These are phyloP conservation scores for Cercospora citrullina DNA, from an alignment of 2,329 filamentous ascomycete species.

Conservation along the genomic window DNA sequence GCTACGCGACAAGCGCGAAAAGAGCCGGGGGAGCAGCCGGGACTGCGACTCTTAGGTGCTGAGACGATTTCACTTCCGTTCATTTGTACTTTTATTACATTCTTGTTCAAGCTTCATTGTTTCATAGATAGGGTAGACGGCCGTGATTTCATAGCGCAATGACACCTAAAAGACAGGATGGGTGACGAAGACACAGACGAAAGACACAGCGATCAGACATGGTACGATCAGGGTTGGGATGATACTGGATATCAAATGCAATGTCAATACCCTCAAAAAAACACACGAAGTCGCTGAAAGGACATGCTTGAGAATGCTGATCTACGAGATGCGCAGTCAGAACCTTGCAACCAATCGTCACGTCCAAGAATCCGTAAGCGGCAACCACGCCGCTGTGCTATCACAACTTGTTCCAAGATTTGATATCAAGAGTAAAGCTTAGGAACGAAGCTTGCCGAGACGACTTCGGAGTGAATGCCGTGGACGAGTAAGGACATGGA, in stretches of 20 bases:
- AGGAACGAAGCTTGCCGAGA: background rate
- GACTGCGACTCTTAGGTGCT: conserved; percentile 21
- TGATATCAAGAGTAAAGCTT: background rate
- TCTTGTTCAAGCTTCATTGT: background rate
- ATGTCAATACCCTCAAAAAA: background rate
- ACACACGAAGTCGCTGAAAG: background rate
- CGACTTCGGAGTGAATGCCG: background rate
- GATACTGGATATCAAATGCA: background rate
- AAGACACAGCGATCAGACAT: background rate
- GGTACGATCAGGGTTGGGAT: background rate
- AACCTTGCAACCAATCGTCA: background rate
- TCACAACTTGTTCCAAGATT: background rate
- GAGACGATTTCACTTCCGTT: conserved; percentile 3
- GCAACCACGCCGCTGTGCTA: background rate
- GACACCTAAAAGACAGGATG: background rate
- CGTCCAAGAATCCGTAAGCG: background rate
- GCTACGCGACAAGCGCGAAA: conserved; percentile 41
- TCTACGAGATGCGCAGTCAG: background rate
- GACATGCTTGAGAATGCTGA: background rate
- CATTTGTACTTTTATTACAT: conserved; percentile 13
- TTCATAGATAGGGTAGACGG: background rate
- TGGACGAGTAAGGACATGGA: background rate
- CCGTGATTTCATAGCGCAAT: background rate
- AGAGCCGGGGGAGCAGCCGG: conserved; percentile 26
- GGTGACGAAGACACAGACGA: background rate